Conservation (phyloP, 148 eudicot genomes). For the Pouteria glomerata region DNA sequence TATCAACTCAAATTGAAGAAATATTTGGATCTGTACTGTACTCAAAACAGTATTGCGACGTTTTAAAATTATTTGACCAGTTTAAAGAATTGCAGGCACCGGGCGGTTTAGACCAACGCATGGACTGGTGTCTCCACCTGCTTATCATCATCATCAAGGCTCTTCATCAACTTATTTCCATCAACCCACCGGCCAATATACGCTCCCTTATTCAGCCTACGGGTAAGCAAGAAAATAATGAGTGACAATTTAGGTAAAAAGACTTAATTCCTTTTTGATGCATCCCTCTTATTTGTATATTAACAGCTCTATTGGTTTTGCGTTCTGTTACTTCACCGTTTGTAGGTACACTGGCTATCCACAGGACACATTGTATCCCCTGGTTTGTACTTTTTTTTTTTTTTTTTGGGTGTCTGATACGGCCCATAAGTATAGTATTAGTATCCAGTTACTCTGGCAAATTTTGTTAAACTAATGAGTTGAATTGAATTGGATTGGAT, state of each 20-base stretch:
- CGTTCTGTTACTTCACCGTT: neutral
- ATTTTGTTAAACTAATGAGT: too few species aligned
- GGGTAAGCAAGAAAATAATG: slow-evolving; percentile 25
- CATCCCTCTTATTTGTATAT: neutral
- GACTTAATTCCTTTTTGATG: neutral
- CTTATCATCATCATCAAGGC: slow-evolving; percentile 30
- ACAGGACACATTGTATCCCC: slow-evolving; percentile 46
- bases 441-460: too few species aligned
- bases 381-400: slow-evolving; percentile 33
- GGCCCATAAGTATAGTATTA: too few species aligned
- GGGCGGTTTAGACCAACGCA: slow-evolving; percentile 39
- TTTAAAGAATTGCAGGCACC: slow-evolving; percentile 13
- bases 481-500: neutral
- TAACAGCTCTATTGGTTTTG: neutral
- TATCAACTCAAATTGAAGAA: too few species aligned
- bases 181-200: slow-evolving; percentile 40
- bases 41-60: neutral
- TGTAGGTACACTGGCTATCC: slow-evolving; percentile 51
- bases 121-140: slow-evolving; percentile 35
- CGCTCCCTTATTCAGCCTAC: slow-evolving; percentile 47
- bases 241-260: neutral
- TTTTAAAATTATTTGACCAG: neutral
- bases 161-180: slow-evolving; percentile 37
- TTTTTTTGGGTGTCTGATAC: too few species aligned
- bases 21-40: neutral